These are phyloP conservation scores for Hyaloperonospora arabidopsidis DNA, from an alignment of 352 stramenopile genomes.

Conservation along the genomic window DNA sequence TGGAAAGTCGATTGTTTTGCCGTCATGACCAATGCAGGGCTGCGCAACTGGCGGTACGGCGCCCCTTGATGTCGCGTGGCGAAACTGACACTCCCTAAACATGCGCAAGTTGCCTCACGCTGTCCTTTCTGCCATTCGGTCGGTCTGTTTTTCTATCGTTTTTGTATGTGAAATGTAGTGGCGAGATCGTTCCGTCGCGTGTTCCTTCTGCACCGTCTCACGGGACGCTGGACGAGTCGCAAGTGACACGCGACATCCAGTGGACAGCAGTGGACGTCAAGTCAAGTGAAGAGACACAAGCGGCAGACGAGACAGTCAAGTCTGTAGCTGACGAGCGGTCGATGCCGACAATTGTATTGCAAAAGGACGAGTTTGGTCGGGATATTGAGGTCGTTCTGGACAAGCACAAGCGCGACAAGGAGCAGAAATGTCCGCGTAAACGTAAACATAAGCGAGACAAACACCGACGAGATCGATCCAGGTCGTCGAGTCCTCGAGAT, in stretches of 20 bases:
- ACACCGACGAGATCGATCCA: conserved; percentile 13
- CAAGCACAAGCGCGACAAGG: conserved; percentile 3
- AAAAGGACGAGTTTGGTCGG: conserved; percentile 79
- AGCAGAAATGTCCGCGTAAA: conserved; percentile 21
- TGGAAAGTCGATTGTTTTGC: neutral
- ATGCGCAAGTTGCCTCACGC: too few relatives aligned
- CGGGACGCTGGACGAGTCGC: too few relatives aligned
- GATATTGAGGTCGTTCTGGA: conserved; percentile 35
- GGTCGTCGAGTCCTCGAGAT: conserved; percentile 20
- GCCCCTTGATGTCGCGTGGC: too few relatives aligned
- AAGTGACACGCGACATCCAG: too few relatives aligned
- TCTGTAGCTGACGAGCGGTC: neutral
- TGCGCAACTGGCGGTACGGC: conserved; percentile 37
- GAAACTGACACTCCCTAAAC: too few relatives aligned
- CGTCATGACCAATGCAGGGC: conserved; percentile 19
- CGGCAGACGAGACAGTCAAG: neutral
- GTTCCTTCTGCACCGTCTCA: neutral
- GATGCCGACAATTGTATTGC: conserved; percentile 21
- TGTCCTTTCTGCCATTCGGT: too few relatives aligned
- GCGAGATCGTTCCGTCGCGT: conserved; percentile 25
- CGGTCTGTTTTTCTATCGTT: too few relatives aligned
- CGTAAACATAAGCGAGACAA: conserved; percentile 28
- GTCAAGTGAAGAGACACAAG: neutral
- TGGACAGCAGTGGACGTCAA: neutral
- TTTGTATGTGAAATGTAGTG: conserved; percentile 11